phyloP scores from a whole-genome alignment of 2,329 filamentous ascomycete species.

The Annulohypoxylon truncatum region DNA sequence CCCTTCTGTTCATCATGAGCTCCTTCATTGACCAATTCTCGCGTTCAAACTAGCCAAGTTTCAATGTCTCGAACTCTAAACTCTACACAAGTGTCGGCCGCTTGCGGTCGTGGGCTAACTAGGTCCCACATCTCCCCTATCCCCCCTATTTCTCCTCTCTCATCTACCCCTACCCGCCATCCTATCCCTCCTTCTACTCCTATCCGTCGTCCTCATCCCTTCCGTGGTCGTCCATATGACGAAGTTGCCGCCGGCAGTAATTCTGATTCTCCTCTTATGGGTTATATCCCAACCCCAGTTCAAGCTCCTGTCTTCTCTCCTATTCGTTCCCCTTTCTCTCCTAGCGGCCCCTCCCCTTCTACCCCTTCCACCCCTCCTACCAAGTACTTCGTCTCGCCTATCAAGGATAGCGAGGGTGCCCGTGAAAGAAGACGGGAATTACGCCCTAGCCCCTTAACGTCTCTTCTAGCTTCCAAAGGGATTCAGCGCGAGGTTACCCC shows the following conservation, averaged over 20 bases:
- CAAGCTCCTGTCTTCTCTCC: slow-evolving; percentile 14
- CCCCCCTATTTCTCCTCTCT: slow-evolving; percentile 5
- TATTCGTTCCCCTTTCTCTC: slow-evolving; percentile 27
- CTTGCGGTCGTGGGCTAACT: slow-evolving; percentile 41
- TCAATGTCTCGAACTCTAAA: slow-evolving; percentile 25
- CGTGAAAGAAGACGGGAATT: slow-evolving; percentile 27
- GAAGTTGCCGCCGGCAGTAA: not conserved
- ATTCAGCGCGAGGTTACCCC: not conserved
- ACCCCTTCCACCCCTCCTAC: slow-evolving; percentile 25
- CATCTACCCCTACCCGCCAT: no score
- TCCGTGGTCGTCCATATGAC: not conserved
- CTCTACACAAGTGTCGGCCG: slow-evolving; percentile 35
- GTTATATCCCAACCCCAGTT: slow-evolving; percentile 10
- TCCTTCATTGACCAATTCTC: not conserved
- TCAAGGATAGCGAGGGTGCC: slow-evolving; percentile 16
- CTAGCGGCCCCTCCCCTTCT: slow-evolving; percentile 17
- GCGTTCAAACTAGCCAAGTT: not conserved
- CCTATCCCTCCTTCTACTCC: not conserved
- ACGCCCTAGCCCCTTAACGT: slow-evolving; percentile 9
- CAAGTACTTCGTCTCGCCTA: slow-evolving; percentile 21
- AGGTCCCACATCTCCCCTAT: slow-evolving; percentile 30
- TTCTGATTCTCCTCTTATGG: not conserved
- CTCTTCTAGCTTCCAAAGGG: not conserved
- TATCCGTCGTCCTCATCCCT: not conserved
- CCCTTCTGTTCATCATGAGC: slow-evolving; percentile 1